These are phyloP conservation scores for Pyrenochaeta sp. DNA, from an alignment of 2,329 filamentous ascomycete genomes.

Conservation along the genomic window DNA sequence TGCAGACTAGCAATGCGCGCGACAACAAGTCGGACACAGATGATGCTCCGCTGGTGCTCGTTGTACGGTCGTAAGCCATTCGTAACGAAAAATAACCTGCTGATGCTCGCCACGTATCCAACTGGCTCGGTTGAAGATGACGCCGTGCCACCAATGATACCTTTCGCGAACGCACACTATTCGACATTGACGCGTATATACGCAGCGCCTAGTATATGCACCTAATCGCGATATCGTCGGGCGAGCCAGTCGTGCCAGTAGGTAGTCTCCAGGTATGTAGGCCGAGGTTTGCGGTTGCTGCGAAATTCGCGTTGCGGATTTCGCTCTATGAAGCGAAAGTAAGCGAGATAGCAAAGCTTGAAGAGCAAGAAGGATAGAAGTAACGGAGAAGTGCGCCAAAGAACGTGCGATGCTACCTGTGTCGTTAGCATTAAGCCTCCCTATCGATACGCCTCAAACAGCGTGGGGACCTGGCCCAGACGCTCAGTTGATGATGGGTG, in stretches of 20 bases:
- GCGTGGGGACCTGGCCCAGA: slow-evolving; percentile 20
- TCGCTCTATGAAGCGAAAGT: slow-evolving; percentile 2
- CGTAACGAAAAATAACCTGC: slow-evolving; percentile 6
- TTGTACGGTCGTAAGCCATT: slow-evolving; percentile 10
- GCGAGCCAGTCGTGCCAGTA: slow-evolving; percentile 4
- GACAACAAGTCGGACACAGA: not conserved
- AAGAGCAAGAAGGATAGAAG: not conserved
- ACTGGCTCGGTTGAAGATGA: slow-evolving; percentile 8
- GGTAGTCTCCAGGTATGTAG: not conserved
- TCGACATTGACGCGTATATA: slow-evolving; percentile 5
- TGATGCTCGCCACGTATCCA: slow-evolving; percentile 17
- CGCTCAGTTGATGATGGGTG: slow-evolving; percentile 14
- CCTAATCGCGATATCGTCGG: slow-evolving; percentile 5
- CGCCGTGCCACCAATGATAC: slow-evolving; percentile 15
- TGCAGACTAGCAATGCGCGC: slow-evolving; percentile 1
- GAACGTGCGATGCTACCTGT: not conserved
- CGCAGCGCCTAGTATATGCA: slow-evolving; percentile 10
- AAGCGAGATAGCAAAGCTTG: slow-evolving; percentile 8
- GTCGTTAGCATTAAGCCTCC: slow-evolving; percentile 29
- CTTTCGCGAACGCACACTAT: not conserved
- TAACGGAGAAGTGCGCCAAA: not conserved
- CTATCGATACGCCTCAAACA: slow-evolving; percentile 25
- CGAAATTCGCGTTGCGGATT: not conserved
- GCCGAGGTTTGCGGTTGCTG: not conserved
- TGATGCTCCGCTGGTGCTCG: not conserved